phyloP scores from a whole-genome alignment of 805 yeast genomes.

The Cyberlindnera mycetangii region DNA sequence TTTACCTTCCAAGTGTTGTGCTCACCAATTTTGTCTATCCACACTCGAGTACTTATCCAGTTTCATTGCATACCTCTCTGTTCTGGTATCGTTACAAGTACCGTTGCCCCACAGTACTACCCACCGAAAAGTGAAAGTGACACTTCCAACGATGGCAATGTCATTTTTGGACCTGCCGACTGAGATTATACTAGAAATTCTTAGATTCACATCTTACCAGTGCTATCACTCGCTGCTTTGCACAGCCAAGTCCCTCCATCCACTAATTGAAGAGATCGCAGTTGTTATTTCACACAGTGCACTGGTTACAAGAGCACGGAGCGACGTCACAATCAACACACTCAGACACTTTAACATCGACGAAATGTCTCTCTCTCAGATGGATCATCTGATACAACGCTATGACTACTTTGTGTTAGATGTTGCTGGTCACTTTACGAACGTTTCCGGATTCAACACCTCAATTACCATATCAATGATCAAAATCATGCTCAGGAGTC shows the following conservation, averaged over 20 bases:
- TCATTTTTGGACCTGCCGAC: conserved; percentile 19
- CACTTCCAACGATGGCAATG: no score
- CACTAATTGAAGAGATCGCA: conserved; percentile 8
- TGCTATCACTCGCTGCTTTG: conserved; percentile 10
- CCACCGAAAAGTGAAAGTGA: no score
- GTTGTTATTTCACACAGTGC: conserved; percentile 13
- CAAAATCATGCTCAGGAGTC: conserved; percentile 15
- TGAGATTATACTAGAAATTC: conserved; percentile 15
- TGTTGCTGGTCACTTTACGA: conserved; percentile 3
- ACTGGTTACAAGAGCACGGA: background rate
- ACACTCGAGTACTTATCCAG: no score
- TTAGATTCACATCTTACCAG: conserved; percentile 14
- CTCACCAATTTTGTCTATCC: no score
- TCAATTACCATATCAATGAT: conserved; percentile 8
- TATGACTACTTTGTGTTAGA: conserved; percentile 20
- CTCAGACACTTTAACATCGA: conserved; percentile 4
- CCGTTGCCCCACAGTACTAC: no score
- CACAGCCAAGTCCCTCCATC: conserved; percentile 10
- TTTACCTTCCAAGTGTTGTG: no score
- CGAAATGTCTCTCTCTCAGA: conserved; percentile 8
- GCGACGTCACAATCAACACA: background rate
- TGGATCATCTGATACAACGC: conserved; percentile 4
- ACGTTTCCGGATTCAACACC: background rate
- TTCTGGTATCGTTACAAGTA: no score
- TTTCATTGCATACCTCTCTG: no score